Conservation (phyloP, 495 filamentous ascomycete species). For the Penicillium dipodomyicola region DNA sequence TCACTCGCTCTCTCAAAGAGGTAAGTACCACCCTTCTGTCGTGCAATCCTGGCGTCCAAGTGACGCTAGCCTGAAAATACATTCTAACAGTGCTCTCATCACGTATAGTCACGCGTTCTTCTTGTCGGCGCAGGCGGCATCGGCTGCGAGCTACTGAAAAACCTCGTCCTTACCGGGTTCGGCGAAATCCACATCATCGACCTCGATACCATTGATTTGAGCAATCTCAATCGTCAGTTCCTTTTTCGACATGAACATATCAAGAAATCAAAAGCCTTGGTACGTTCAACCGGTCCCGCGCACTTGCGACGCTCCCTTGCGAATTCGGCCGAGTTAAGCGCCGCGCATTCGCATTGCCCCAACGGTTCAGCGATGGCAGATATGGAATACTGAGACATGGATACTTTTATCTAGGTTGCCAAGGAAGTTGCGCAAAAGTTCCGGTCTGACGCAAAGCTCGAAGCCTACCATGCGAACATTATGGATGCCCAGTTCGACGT, state of each 20-base stretch:
- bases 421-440: slow-evolving; percentile 90
- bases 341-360: not conserved
- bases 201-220: slow-evolving; percentile 96
- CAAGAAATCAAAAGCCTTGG: slow-evolving; percentile 93
- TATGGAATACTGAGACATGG: slow-evolving; percentile 21
- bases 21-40: slow-evolving; percentile 36
- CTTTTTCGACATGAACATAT: slow-evolving; percentile 97
- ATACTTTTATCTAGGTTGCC: slow-evolving; percentile 64
- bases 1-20: slow-evolving; percentile 64
- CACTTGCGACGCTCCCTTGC: slow-evolving; percentile 16
- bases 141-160: slow-evolving; percentile 96
- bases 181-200: slow-evolving; percentile 95
- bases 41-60: not conserved
- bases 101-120: slow-evolving; percentile 72
- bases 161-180: slow-evolving; percentile 90
- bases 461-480: slow-evolving; percentile 92
- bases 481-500: slow-evolving; percentile 90
- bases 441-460: slow-evolving; percentile 83
- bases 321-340: not conserved
- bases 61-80: not conserved
- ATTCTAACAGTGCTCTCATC: slow-evolving; percentile 18
- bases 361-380: not conserved
- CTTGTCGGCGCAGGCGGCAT: slow-evolving; percentile 97
- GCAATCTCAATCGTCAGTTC: slow-evolving; percentile 97
- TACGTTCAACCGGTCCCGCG: slow-evolving; percentile 45